These are phyloP conservation scores for Eimeria maxima DNA, from an alignment of 169 alveolate species.

Conservation along the genomic window DNA sequence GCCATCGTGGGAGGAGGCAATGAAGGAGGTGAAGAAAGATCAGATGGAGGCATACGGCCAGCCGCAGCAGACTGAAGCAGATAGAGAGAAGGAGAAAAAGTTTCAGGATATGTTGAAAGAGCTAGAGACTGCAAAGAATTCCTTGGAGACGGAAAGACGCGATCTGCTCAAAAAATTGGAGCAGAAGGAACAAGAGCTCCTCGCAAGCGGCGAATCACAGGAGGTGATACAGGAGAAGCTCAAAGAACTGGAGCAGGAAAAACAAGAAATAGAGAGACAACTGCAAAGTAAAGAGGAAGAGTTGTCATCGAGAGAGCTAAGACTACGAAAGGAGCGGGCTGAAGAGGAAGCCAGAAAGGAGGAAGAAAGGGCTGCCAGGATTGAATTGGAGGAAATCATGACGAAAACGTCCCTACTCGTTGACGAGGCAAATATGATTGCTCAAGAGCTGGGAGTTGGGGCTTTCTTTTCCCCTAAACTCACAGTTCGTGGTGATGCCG, in stretches of 20 bases:
- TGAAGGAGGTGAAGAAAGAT: constrained; percentile 84
- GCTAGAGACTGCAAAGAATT: constrained; percentile 66
- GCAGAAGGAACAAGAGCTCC: constrained; percentile 72
- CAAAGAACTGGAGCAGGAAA: constrained; percentile 70
- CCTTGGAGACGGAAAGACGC: constrained; percentile 68
- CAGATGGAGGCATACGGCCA: constrained; percentile 76
- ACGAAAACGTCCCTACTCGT: constrained; percentile 74
- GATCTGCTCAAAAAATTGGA: constrained; percentile 60
- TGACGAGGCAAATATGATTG: constrained; percentile 84
- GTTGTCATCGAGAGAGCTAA: constrained; percentile 31
- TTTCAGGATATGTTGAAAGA: constrained; percentile 71
- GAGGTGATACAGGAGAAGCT: constrained; percentile 76
- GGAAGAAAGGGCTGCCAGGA: constrained; percentile 80
- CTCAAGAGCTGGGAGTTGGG: constrained; percentile 82
- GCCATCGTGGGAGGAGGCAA: constrained; percentile 85
- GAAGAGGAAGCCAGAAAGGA: constrained; percentile 75
- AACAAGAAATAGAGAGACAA: constrained; percentile 63
- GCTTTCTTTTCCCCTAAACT: constrained; percentile 82
- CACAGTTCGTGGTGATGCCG: constrained; percentile 65
- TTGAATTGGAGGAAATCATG: constrained; percentile 80
- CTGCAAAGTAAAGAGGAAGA: constrained; percentile 75
- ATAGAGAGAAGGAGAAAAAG: constrained; percentile 60
- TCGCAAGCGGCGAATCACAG: constrained; percentile 77
- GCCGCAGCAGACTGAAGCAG: constrained; percentile 64
- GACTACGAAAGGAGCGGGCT: constrained; percentile 63